Base-by-base conservation (phyloP, 768 basidiomycete genomes). In the Mycena latifolia region DNA sequence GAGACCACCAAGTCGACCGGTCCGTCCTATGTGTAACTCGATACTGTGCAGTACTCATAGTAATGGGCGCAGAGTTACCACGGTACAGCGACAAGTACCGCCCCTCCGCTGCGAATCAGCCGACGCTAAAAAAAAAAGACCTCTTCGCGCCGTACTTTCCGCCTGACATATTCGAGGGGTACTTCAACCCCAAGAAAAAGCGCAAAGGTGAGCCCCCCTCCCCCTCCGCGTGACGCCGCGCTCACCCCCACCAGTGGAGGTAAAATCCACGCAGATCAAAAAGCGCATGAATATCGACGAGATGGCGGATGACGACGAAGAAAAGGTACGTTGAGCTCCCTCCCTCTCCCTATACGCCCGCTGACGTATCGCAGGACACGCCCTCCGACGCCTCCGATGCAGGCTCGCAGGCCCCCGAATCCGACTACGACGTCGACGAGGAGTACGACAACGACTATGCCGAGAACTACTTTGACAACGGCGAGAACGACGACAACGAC, bases 381-480 rank as follows among this genome's bases (percentile, higher is more conserved):
- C 91, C 90, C 0, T 86, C 84, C 25, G 89, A 90, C 8, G 92
- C 41, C 5, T 92, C 91, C 31, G 88, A 92, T 18, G 84, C 77
- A 27, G 91, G 87, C 24, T 92, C 91, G 14, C 89, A 91, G 71
- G 86, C 77, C 31, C 85, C 77, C 9, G 88, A 88, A 43, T 89
- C 87, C 27, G 93, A 95, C 75, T 94, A 94, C 73, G 93, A 94
- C 68, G 92, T 92, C 24, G 92, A 94, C 33, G 94, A 96, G 76
- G 93, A 94, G 71, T 94, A 95, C 73, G 94, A 95, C 77, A 94
- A 95, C 69, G 94, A 95, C 67, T 95, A 95, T 67, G 93, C 91
- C 3, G 91, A 92, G 66, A 93, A 95, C 74, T 95, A 95, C 82
- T 95, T 95, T 74, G 93, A 95, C 76, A 94, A 94, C 58, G 93